Conservation (phyloP, 441 rosid genomes). For the Populus hybrid region DNA sequence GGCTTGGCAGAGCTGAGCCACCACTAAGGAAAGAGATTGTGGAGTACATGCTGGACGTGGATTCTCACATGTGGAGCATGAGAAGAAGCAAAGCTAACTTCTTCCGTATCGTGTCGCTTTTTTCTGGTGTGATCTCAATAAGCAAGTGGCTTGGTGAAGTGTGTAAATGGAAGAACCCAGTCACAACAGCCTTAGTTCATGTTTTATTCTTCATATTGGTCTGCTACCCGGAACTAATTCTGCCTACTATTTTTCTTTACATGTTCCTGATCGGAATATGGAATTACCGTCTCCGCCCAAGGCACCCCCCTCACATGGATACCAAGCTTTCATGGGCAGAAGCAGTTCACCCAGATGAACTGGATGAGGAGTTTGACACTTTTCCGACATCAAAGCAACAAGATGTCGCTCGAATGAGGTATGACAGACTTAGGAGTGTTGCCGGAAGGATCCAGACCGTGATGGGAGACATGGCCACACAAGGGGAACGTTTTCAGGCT, state of each 20-base stretch:
- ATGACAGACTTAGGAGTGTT: constrained; percentile 78
- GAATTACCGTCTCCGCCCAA: constrained; percentile 72
- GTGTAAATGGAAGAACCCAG: constrained; percentile 82
- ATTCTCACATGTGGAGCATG: constrained; percentile 97
- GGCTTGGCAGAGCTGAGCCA: constrained; percentile 94
- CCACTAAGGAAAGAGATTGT: constrained; percentile 85
- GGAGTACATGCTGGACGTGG: constrained; percentile 91
- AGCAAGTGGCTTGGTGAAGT: constrained; percentile 84
- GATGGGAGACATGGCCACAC: constrained; percentile 79
- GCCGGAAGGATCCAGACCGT: constrained; percentile 84
- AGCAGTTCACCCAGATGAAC: constrained; percentile 75
- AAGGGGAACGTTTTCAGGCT: constrained; percentile 76
- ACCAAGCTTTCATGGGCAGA: constrained; percentile 78
- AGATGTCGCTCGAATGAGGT: constrained; percentile 68
- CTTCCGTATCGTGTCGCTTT: constrained; percentile 66
- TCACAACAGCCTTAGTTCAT: constrained; percentile 68
- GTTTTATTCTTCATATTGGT: constrained; percentile 65
- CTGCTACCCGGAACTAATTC: constrained; percentile 77
- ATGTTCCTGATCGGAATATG: constrained; percentile 79
- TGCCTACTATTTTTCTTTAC: constrained; percentile 77
- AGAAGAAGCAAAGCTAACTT: constrained; percentile 95
- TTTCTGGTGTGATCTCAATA: constrained; percentile 60
- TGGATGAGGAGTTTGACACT: constrained; percentile 86
- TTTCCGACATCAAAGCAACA: constrained; percentile 69
- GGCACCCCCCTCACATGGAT: constrained; percentile 92